phyloP scores from a whole-genome alignment of 202 grass and related monocot species.

The Carex arenaria region DNA sequence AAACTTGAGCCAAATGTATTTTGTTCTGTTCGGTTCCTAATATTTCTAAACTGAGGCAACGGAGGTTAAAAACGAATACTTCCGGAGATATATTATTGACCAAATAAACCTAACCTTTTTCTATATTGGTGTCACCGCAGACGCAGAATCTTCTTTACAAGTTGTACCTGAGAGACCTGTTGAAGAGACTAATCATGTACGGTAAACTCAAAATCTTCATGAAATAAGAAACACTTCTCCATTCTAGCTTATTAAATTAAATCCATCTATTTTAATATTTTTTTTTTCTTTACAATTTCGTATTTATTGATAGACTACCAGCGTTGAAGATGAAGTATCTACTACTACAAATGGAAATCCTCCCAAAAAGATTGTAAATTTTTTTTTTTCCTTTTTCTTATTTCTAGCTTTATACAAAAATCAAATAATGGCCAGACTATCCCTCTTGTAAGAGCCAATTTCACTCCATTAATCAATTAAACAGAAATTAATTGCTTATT shows the following conservation, averaged over 20 bases:
- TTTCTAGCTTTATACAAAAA: neutral
- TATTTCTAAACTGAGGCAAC: neutral
- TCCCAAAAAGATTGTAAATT: constrained; percentile 76
- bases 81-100: neutral
- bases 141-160: constrained; percentile 36
- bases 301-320: constrained; percentile 19
- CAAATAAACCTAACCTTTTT: neutral
- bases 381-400: neutral
- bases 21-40: neutral
- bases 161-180: constrained; percentile 33
- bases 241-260: neutral
- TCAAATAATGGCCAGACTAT: neutral
- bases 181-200: constrained; percentile 51
- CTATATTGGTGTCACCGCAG: constrained; percentile 28
- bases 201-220: constrained; percentile 33
- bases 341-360: constrained; percentile 27
- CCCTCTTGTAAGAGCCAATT: neutral
- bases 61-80: neutral
- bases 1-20: neutral
- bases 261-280: neutral
- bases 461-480: neutral
- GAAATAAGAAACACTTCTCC: constrained; percentile 6
- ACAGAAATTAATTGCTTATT: neutral
- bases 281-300: neutral
- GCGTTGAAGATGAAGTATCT: constrained; percentile 32